Evolutionary conservation across 352 stramenopile species (phyloP), one percentile per base, ranked within the genome.

Genomic region (Phytophthora brassicae): DNA sequence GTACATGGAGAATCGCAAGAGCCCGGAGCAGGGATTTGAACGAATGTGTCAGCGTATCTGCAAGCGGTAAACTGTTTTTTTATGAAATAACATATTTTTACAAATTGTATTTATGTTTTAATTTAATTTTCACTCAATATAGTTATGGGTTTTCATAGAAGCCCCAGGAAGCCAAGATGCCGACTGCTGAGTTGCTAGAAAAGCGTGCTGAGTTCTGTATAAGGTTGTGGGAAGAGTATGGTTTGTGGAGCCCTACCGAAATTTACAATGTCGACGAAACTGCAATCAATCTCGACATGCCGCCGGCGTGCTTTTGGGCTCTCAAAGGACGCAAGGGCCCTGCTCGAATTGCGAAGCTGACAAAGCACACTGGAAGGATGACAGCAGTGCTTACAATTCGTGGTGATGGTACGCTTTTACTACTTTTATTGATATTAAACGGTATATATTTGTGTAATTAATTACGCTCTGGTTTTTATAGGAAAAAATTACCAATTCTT

Each of bases 121-220:
- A 31, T n/a, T n/a, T 4, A 14, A 31, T 61, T 64, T 9, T 11
- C 28, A 33, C 14, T 79, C 51, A 5, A 12, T 16, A n/a, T n/a
- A 38, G 31, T 2, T 51, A 44, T 1, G 67, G 54, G n/a, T 75
- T 68, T 26, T 72, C 58, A 16, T 52, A 60, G 31, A 47, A 47
- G 31, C 5, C 41, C 41, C 19, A 29, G 31, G 1, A 17, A 31
- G 20, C 3, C 41, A 31, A 47, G 31, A 47, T 53, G 46, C 46
- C 45, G n/a, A 53, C 23, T 24, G 45, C 28, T 19, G 26, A 53
- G 19, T n/a, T 53, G 16, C 11, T 53, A n/a, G 11, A 41, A 36
- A 53, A 26, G 33, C 26, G 28, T 20, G 45, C 28, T 42, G 28
- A 53, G 23, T 42, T 68, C 50, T 19, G 55, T 56, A 20, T 53